phyloP scores from a whole-genome alignment of 306 rosid species.

The Fragaria iinumae region DNA sequence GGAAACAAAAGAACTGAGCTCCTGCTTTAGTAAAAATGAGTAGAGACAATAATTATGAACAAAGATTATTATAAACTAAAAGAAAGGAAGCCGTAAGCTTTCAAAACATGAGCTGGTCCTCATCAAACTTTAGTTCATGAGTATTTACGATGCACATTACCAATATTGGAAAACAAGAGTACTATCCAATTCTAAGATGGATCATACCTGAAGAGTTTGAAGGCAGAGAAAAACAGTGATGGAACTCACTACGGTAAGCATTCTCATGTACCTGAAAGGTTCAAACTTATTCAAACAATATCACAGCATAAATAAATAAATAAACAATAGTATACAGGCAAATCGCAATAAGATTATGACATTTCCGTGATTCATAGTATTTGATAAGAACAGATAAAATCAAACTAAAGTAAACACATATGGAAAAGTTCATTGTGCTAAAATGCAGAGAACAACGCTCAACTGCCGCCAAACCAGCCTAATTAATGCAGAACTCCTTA shows the following conservation, averaged over 20 bases:
- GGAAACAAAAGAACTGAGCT: neutral
- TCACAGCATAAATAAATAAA: neutral
- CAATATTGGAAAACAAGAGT: constrained; percentile 3
- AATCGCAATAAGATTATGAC: neutral
- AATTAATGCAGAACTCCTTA: neutral
- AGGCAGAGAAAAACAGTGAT: constrained; percentile 87
- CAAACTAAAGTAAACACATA: neutral
- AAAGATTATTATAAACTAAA: neutral
- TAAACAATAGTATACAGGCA: neutral
- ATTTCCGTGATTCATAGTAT: neutral
- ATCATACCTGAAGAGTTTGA: constrained; percentile 68
- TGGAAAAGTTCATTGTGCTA: neutral
- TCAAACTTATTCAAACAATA: constrained; percentile 23
- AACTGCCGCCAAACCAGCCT: neutral
- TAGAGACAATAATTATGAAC: neutral
- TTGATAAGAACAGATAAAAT: neutral
- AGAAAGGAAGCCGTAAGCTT: neutral
- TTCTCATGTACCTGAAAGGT: constrained; percentile 91
- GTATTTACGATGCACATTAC: neutral
- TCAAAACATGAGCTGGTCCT: neutral
- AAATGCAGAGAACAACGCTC: neutral
- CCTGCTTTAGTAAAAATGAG: neutral
- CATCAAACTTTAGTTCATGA: neutral
- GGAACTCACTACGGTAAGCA: constrained; percentile 83
- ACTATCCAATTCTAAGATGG: neutral